These are phyloP conservation scores for Phytopythium mirpurense DNA, from an alignment of 352 stramenopile species.

Conservation along the genomic window DNA sequence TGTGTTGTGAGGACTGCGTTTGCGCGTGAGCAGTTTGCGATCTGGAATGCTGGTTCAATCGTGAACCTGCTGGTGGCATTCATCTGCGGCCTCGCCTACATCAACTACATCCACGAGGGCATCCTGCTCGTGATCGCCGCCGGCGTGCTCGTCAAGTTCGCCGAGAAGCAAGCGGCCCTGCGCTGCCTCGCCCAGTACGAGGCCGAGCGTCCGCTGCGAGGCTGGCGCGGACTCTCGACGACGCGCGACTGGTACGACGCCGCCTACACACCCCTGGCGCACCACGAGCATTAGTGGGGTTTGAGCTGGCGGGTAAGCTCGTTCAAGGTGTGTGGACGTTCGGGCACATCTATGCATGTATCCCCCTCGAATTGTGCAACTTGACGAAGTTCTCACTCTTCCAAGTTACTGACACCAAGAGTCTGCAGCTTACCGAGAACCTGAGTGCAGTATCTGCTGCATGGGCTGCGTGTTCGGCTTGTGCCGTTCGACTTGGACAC, in stretches of 20 bases:
- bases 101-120: slow-evolving; percentile 64
- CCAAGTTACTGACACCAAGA: no score
- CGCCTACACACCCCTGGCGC: slow-evolving; percentile 72
- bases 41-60: slow-evolving; percentile 70
- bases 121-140: slow-evolving; percentile 52
- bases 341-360: no score
- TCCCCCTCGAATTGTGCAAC: no score
- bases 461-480: no score
- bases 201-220: slow-evolving; percentile 50
- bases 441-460: no score
- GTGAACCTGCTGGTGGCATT: slow-evolving; percentile 70
- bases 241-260: slow-evolving; percentile 87
- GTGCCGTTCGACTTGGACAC: no score
- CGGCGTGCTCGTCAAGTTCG: slow-evolving; percentile 59
- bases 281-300: slow-evolving; percentile 69
- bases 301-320: no score
- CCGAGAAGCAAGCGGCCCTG: slow-evolving; percentile 61
- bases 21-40: slow-evolving; percentile 21
- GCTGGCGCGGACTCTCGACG: slow-evolving; percentile 76
- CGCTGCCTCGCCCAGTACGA: slow-evolving; percentile 78
- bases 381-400: no score
- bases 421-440: no score
- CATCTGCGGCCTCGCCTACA: slow-evolving; percentile 45
- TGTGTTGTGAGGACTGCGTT: background rate
- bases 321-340: no score